Evolutionary conservation across 192 early-diverging fungal genomes (phyloP).

Genomic region (Coemansia sp.): DNA sequence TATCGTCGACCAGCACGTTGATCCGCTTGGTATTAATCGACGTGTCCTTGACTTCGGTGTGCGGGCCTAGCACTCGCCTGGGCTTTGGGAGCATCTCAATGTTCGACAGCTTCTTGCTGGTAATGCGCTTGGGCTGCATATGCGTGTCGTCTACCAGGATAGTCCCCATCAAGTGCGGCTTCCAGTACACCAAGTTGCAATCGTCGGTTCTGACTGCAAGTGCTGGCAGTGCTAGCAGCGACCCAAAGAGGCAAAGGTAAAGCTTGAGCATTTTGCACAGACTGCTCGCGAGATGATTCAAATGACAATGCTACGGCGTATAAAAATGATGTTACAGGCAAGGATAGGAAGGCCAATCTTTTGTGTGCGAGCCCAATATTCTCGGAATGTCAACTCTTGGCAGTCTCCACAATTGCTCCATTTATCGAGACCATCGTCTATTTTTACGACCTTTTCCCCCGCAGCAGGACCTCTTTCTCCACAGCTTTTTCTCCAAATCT

Average conservation of each 20-base stretch:
- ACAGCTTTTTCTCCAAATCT: too few relatives aligned
- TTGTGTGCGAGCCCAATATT: too few relatives aligned
- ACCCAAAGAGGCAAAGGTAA: background rate
- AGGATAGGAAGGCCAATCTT: too few relatives aligned
- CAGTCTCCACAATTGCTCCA: too few relatives aligned
- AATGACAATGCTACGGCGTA: too few relatives aligned
- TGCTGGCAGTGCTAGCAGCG: background rate
- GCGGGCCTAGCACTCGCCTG: conserved; percentile 33
- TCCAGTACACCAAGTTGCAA: conserved; percentile 47
- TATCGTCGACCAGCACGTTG: conserved; percentile 36
- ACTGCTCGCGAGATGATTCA: too few relatives aligned
- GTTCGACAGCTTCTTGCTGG: conserved; percentile 26
- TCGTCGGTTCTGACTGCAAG: conserved; percentile 15
- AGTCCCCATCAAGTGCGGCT: conserved; percentile 26
- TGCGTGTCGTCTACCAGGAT: conserved; percentile 22
- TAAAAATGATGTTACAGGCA: too few relatives aligned
- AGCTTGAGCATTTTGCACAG: background rate
- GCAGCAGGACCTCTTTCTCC: too few relatives aligned
- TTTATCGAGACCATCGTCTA: too few relatives aligned
- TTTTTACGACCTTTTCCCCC: too few relatives aligned
- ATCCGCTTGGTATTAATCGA: conserved; percentile 26
- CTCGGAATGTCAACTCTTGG: too few relatives aligned
- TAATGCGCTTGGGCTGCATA: conserved; percentile 8
- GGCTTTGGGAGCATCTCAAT: conserved; percentile 25
- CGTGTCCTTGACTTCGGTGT: conserved; percentile 25